Evolutionary conservation across 495 filamentous ascomycete species (phyloP).

Genomic region (Hapsidospora chrysogenum): DNA sequence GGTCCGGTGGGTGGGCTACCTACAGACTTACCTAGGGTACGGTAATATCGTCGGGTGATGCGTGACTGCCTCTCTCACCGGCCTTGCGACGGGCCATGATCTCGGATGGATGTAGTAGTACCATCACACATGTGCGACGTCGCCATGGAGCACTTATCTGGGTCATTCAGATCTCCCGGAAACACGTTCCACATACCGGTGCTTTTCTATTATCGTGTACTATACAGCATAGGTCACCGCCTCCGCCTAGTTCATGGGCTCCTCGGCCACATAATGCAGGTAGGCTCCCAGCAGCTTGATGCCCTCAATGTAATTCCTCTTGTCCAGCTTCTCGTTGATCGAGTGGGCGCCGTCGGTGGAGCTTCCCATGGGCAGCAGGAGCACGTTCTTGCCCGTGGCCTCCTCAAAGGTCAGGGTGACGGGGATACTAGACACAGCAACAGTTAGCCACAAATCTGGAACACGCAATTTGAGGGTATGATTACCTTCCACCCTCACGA

Average conservation of each 20-base stretch:
- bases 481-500: conserved; percentile 75
- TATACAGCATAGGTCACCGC: too few species aligned
- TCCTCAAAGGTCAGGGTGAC: conserved; percentile 96
- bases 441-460: background rate
- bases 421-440: conserved; percentile 50
- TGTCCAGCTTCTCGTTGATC: conserved; percentile 96
- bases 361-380: conserved; percentile 91
- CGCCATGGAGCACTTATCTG: too few species aligned
- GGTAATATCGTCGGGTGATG: too few species aligned
- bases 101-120: too few species aligned
- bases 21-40: too few species aligned
- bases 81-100: too few species aligned
- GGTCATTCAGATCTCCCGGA: too few species aligned
- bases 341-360: conserved; percentile 93
- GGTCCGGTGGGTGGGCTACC: too few species aligned
- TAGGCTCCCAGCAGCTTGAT: conserved; percentile 91
- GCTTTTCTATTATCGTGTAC: background rate
- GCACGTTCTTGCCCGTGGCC: conserved; percentile 94
- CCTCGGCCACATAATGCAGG: conserved; percentile 89
- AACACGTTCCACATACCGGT: too few species aligned
- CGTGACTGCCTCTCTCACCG: too few species aligned
- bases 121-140: too few species aligned
- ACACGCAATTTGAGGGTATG: background rate
- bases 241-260: conserved; percentile 35
- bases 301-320: conserved; percentile 95